Evolutionary conservation across 192 early-diverging fungal species (phyloP).

Genomic region (Backusella tarrabulga): DNA sequence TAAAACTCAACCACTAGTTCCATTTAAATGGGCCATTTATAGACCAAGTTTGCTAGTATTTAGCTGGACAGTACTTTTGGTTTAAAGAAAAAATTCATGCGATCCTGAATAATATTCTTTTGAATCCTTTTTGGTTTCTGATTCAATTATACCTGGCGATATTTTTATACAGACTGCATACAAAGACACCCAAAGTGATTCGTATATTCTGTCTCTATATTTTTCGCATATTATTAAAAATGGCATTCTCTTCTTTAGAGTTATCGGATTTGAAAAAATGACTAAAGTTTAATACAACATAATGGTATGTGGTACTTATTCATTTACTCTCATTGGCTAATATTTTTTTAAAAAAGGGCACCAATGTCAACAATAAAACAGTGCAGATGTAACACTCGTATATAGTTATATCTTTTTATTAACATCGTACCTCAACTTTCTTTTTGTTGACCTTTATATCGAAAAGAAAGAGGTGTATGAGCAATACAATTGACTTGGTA

Average conservation of each 20-base stretch:
- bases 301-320: background rate
- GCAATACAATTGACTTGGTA: background rate
- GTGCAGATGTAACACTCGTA: background rate
- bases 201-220: background rate
- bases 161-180: background rate
- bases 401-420: background rate
- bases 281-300: background rate
- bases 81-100: background rate
- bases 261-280: background rate
- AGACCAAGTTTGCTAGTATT: background rate
- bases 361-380: conserved; percentile 1
- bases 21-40: background rate
- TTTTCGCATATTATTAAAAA: background rate
- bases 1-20: background rate
- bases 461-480: background rate
- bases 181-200: background rate
- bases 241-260: no score
- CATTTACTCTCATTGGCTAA: background rate
- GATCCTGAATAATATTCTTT: background rate
- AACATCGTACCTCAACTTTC: background rate
- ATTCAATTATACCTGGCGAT: background rate
- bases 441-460: background rate
- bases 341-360: background rate
- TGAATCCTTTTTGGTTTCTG: background rate
- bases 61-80: background rate